Percentiles rank a stretch among this genome's conserved stretches.
phyloP scores from a whole-genome alignment of 106 monocot genomes.

The Dendrobium huoshanense region DNA sequence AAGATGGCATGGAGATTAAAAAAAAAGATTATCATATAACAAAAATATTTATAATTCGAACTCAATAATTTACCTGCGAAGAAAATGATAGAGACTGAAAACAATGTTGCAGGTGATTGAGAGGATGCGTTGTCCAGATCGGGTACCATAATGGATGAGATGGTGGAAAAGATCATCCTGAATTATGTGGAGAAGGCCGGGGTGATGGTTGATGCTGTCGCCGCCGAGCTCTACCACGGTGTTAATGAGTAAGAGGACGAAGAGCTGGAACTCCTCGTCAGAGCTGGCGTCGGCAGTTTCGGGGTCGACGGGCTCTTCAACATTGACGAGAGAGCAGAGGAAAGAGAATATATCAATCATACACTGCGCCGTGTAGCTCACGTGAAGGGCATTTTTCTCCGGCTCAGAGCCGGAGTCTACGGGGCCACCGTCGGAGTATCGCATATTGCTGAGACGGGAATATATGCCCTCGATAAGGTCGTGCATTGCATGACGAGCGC shows the following conservation, averaged over 20 bases:
- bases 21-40: background rate
- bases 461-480: conserved; percentile 75
- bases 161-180: conserved; percentile 83
- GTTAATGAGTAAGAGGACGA: conserved; percentile 69
- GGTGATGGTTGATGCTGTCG: conserved; percentile 52
- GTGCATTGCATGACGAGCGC: conserved; percentile 66
- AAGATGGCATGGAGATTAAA: background rate
- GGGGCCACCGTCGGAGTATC: background rate
- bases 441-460: conserved; percentile 49
- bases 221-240: conserved; percentile 76
- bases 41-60: too few relatives aligned
- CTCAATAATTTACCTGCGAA: conserved; percentile 31
- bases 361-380: conserved; percentile 57
- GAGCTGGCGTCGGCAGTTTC: conserved; percentile 17
- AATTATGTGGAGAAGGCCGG: conserved; percentile 51
- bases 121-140: conserved; percentile 52
- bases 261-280: conserved; percentile 75
- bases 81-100: conserved; percentile 78
- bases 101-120: conserved; percentile 92
- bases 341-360: conserved; percentile 78
- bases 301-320: conserved; percentile 29
- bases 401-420: conserved; percentile 24
- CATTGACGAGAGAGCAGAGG: conserved; percentile 76
- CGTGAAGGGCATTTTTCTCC: conserved; percentile 7
- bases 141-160: conserved; percentile 54